Evolutionary conservation across 805 yeast genomes (phyloP), one percentile per base, ranked within the genome.

Genomic region (Deakozyma indianensis): DNA sequence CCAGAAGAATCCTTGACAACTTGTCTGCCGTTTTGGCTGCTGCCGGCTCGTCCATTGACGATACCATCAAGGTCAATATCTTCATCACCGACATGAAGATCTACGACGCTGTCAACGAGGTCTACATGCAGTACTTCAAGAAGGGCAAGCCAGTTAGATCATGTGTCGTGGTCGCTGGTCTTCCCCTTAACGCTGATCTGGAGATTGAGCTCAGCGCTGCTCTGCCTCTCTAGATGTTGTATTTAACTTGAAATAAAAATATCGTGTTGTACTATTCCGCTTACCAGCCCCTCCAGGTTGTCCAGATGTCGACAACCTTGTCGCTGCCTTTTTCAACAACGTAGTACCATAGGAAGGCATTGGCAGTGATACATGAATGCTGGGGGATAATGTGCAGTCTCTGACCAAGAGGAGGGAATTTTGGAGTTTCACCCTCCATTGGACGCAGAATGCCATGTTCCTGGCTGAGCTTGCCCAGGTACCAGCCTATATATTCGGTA

Each of bases 21-120:
- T 53, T 67, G 44, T 58, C 57, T 52, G 79, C 74, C 55, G 79
- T 92, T 54, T 73, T 92, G 55, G 80, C 78, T 52, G 95, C 86
- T 48, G 78, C 94, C 51, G 85, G 87, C 67, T 83, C 96, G 16
- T 73, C 83, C 35, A 73, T 86, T 60, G 80, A 83, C 50, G 82
- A 80, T 61, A 75, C 88, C 52, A 88, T 87, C 60, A 92, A 92
- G 70, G 82, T 81, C 56, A 90, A 81, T 62, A 74, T 90, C 55
- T 92, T 85, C 73, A 77, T 92, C 63, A 80, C 95, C 50, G 95
- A 92, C 65, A 90, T 92, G 81, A 69, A 70, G 56, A 76, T 82
- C 62, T 92, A 92, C 60, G 85, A 74, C 50, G 82, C 75, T 51
- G 83, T 92, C 71, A 92, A 92, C 70, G 73, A 71, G 53, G 94